phyloP scores from a whole-genome alignment of 2,329 filamentous ascomycete species.

The Zopfia rhizophila region DNA sequence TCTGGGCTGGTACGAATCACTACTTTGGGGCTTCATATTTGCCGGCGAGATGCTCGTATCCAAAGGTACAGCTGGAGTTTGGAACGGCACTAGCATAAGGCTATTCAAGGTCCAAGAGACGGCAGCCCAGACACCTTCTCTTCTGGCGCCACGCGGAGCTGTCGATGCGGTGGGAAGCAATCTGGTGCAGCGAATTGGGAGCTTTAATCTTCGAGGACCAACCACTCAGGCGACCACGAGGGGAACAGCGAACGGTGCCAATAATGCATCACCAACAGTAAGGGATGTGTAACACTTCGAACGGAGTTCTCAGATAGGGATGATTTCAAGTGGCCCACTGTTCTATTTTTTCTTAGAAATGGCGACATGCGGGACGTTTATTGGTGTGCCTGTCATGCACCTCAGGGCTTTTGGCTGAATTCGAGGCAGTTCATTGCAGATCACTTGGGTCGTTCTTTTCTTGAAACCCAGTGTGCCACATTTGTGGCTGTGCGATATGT shows the following conservation, averaged over 20 bases:
- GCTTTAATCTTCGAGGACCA: slow-evolving; percentile 76
- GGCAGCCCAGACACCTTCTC: slow-evolving; percentile 78
- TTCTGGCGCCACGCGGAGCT: slow-evolving; percentile 86
- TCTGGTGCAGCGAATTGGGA: slow-evolving; percentile 85
- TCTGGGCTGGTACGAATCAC: slow-evolving; percentile 93
- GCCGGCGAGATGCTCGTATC: slow-evolving; percentile 87
- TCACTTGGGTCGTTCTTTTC: slow-evolving; percentile 4
- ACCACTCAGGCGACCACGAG: slow-evolving; percentile 27
- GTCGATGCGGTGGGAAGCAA: slow-evolving; percentile 94
- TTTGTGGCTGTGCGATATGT: slow-evolving; percentile 9
- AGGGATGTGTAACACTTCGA: slow-evolving; percentile 44
- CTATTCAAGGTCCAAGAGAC: slow-evolving; percentile 92
- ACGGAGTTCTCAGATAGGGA: slow-evolving; percentile 13
- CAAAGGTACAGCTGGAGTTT: slow-evolving; percentile 88
- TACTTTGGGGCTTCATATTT: slow-evolving; percentile 94
- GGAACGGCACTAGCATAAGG: slow-evolving; percentile 90
- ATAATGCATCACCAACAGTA: slow-evolving; percentile 33
- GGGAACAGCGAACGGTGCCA: neutral
- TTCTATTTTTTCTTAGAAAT: slow-evolving; percentile 19
- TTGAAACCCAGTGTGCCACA: slow-evolving; percentile 1
- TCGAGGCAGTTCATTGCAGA: slow-evolving; percentile 9
- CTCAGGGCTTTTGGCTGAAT: slow-evolving; percentile 20
- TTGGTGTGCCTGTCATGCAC: slow-evolving; percentile 40
- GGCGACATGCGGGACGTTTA: slow-evolving; percentile 19
- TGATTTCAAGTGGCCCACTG: slow-evolving; percentile 22